Percentiles rank a stretch among this genome's conserved stretches.
Conservation (phyloP, 352 stramenopile species). For the Globisporangium solare region DNA sequence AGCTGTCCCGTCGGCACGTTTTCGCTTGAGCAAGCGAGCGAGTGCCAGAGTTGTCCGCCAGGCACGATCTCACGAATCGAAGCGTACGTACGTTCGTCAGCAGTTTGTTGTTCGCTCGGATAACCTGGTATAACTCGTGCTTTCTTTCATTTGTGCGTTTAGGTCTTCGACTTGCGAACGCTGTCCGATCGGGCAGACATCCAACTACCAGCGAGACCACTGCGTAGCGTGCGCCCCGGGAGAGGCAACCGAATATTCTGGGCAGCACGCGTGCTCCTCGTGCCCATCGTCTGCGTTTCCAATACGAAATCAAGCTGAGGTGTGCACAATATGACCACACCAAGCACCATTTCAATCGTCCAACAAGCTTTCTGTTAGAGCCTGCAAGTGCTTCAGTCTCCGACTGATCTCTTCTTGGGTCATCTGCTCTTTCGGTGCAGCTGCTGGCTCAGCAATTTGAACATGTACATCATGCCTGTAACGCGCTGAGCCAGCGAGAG, state of each 20-base stretch:
- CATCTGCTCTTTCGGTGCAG: constrained; percentile 1
- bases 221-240: constrained; percentile 41
- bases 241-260: constrained; percentile 29
- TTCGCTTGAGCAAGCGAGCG: constrained; percentile 29
- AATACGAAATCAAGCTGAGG: constrained; percentile 4
- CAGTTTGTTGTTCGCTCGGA: neutral
- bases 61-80: constrained; percentile 43
- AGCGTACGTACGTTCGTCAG: constrained; percentile 20
- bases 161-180: constrained; percentile 37
- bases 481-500: neutral
- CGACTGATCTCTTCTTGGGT: constrained; percentile 23
- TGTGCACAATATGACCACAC: constrained; percentile 8
- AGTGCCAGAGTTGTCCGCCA: constrained; percentile 54
- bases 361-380: constrained; percentile 51
- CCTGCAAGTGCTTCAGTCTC: constrained; percentile 48
- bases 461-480: neutral
- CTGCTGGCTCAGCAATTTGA: too few species aligned
- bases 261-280: constrained; percentile 47
- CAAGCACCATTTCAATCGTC: constrained; percentile 27
- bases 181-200: constrained; percentile 40
- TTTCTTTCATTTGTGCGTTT: constrained; percentile 2
- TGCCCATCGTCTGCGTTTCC: constrained; percentile 32
- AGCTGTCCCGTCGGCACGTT: constrained; percentile 42
- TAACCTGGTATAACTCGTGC: neutral
- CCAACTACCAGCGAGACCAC: constrained; percentile 48